Base-by-base conservation (phyloP, 1,139 yeast genomes). In the Hyphopichia khmerensis region DNA sequence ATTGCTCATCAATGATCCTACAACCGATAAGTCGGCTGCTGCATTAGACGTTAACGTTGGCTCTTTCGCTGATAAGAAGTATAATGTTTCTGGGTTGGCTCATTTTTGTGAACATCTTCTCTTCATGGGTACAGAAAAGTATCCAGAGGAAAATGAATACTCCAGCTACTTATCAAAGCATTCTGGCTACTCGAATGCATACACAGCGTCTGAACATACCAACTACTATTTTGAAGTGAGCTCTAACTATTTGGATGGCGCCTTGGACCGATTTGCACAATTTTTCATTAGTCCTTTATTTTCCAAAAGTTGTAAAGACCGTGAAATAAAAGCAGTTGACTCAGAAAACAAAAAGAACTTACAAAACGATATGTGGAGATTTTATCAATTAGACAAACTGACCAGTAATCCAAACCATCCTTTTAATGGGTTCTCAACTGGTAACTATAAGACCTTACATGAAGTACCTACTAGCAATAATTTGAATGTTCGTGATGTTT, bases 121-220 rank as follows among this genome's bases (percentile, higher is more conserved):
- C 47, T 93, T 93, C 62, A 89, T 93, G 96, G 99, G 99, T n/a
- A 91, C 98, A 4, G 74, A 79, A 52, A 91, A 90, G 64, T 93
- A 85, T 56, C 99, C 99, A 0, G 74, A 77, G 46, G 99, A 93
- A 62, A 90, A 89, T 61, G 98, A 89, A 53, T 93, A 93, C 62
- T 75, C 84, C 37, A 79, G 84, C 43, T 93, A 77, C 60, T 69
- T 93, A 47, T 76, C 95, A 6, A 82, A 85, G 47, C 95, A 79
- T 51, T 72, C 79, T 17, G 84, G 84, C 2, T 68, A 67, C 48
- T 75, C 82, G 24, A 88, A 88, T 57, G 99, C 99, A 1, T 93
- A 84, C 62, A 93, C 99, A 0, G 82, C 96, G 1, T 72, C 91
- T 3, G 88, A 87, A 54, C 90, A 88, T 55, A 93, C 99, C 9